A percentile compares a stretch with the other conserved stretches of the same genome.
Conservation (phyloP, 2,329 filamentous ascomycete species). For the Pestalotiopsis sp. region DNA sequence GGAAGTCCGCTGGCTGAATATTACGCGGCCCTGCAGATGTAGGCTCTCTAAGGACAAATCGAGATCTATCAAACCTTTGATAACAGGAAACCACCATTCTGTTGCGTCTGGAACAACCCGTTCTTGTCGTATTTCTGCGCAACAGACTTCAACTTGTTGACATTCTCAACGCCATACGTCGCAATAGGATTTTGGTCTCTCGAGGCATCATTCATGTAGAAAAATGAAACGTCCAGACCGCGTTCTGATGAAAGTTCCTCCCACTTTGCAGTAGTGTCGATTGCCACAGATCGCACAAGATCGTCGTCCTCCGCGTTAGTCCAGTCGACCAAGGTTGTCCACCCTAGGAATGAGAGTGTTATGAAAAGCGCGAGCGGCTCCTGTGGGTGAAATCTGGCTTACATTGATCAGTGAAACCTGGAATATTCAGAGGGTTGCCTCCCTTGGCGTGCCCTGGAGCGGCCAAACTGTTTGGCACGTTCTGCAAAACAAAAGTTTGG, state of each 20-base stretch:
- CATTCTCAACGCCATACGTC: slow-evolving; percentile 33
- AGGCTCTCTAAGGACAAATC: too few relatives aligned
- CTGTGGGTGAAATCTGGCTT: not conserved
- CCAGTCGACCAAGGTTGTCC: slow-evolving; percentile 24
- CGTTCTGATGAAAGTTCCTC: slow-evolving; percentile 7
- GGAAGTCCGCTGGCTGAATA: too few relatives aligned
- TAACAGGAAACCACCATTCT: slow-evolving; percentile 16
- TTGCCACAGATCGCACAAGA: slow-evolving; percentile 21
- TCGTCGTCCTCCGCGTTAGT: slow-evolving; percentile 23
- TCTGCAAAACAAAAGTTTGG: not conserved
- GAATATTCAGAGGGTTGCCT: not conserved
- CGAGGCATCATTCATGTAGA: slow-evolving; percentile 40
- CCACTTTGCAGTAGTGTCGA: slow-evolving; percentile 17
- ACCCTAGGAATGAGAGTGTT: slow-evolving; percentile 18
- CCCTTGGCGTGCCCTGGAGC: not conserved
- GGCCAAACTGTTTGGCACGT: not conserved
- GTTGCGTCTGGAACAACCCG: slow-evolving; percentile 15
- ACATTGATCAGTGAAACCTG: not conserved
- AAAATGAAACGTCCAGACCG: slow-evolving; percentile 28
- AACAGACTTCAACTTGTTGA: slow-evolving; percentile 22
- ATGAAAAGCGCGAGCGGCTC: not conserved
- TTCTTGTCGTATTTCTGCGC: slow-evolving; percentile 25
- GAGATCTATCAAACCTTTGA: not conserved
- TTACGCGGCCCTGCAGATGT: too few relatives aligned
- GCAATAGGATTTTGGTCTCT: slow-evolving; percentile 34